Evolutionary conservation across 768 basidiomycete species (phyloP).

Genomic region (Guyanaporus albipodus): DNA sequence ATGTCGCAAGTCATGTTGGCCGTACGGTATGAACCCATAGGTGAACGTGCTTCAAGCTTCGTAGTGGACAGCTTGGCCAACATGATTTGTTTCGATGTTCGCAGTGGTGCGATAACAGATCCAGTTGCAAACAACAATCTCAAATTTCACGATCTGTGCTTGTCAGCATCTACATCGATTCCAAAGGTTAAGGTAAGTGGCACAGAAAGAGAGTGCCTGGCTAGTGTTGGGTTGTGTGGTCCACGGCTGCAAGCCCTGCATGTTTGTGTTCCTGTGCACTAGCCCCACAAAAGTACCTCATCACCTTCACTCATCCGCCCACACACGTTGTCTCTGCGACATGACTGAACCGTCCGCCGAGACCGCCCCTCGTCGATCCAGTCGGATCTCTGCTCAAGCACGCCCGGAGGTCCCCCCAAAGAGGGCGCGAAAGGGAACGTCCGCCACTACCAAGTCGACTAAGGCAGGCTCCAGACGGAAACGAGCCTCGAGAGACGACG

Average conservation of each 20-base stretch:
- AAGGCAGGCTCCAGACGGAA: conserved; percentile 37
- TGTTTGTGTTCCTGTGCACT: conserved; percentile 23
- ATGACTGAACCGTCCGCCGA: conserved; percentile 15
- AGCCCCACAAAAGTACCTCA: conserved; percentile 13
- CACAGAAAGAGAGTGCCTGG: too few relatives aligned
- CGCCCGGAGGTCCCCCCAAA: conserved; percentile 29
- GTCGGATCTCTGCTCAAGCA: conserved; percentile 50
- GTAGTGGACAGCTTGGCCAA: too few relatives aligned
- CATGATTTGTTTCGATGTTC: too few relatives aligned
- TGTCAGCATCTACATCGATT: too few relatives aligned
- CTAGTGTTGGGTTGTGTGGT: too few relatives aligned
- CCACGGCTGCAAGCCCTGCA: conserved; percentile 19
- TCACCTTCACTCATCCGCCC: background rate
- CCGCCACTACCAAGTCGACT: conserved; percentile 21
- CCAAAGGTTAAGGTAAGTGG: too few relatives aligned
- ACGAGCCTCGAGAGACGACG: conserved; percentile 26
- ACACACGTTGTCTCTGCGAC: background rate
- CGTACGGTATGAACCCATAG: too few relatives aligned
- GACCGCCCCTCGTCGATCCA: conserved; percentile 48
- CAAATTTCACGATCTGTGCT: too few relatives aligned
- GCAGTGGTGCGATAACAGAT: too few relatives aligned
- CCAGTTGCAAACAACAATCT: too few relatives aligned
- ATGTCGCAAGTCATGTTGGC: too few relatives aligned
- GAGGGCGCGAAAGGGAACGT: conserved; percentile 13
- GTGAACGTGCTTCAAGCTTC: too few relatives aligned